Percentiles rank a stretch among this genome's conserved stretches.
phyloP scores from a whole-genome alignment of 2,329 filamentous ascomycete genomes.

The Xylariales sp. region DNA sequence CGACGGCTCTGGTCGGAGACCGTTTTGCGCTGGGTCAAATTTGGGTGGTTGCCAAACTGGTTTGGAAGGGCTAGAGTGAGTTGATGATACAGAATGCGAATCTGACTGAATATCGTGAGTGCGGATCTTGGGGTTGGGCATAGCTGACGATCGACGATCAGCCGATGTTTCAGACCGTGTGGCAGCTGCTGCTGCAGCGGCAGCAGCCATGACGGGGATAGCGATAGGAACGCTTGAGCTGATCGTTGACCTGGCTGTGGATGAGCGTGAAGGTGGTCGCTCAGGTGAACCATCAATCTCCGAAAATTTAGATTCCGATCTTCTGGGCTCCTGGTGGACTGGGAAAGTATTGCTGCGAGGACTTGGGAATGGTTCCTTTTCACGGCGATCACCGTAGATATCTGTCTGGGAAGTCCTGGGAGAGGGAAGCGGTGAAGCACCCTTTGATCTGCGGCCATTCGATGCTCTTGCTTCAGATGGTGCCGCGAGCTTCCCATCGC shows the following conservation, averaged over 20 bases:
- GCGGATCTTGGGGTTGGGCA: slow-evolving; percentile 11
- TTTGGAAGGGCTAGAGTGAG: slow-evolving; percentile 16
- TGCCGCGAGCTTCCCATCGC: slow-evolving; percentile 14
- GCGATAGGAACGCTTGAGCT: slow-evolving; percentile 10
- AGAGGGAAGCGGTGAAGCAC: slow-evolving; percentile 18
- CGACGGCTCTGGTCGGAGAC: slow-evolving; percentile 29
- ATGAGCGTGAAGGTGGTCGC: slow-evolving; percentile 16
- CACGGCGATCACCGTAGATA: slow-evolving; percentile 10
- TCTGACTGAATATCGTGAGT: slow-evolving; percentile 7
- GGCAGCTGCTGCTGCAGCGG: slow-evolving; percentile 9
- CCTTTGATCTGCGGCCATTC: slow-evolving; percentile 16
- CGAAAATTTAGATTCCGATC: slow-evolving; percentile 6
- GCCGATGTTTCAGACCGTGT: slow-evolving; percentile 9
- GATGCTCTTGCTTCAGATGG: slow-evolving; percentile 14
- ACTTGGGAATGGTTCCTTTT: slow-evolving; percentile 15
- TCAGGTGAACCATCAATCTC: slow-evolving; percentile 15
- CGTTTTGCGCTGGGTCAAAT: slow-evolving; percentile 37
- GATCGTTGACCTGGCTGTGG: slow-evolving; percentile 16
- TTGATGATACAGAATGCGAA: slow-evolving; percentile 14
- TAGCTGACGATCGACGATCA: slow-evolving; percentile 10
- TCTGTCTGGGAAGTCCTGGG: slow-evolving; percentile 17
- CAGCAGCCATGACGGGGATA: slow-evolving; percentile 14
- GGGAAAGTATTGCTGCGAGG: slow-evolving; percentile 24
- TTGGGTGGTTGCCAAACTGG: slow-evolving; percentile 41
- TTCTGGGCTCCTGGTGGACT: slow-evolving; percentile 14